phyloP scores from a whole-genome alignment of 148 eudicot species.

The Oxyria digyna region DNA sequence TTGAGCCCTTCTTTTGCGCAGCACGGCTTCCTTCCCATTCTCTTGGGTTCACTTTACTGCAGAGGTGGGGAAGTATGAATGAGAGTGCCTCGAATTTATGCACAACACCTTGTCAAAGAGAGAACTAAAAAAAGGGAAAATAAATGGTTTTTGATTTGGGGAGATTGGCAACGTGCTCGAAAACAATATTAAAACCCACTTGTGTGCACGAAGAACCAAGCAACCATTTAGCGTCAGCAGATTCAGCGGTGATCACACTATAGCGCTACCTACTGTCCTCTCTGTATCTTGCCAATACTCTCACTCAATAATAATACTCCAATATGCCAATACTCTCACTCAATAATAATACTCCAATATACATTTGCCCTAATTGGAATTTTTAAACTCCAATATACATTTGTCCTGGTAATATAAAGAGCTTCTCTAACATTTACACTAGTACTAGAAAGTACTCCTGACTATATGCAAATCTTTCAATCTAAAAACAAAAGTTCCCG shows the following conservation, averaged over 20 bases:
- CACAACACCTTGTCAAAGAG: background rate
- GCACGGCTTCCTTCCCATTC: slow-evolving; percentile 35
- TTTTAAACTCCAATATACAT: no score
- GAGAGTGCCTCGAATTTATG: background rate
- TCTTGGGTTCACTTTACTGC: background rate
- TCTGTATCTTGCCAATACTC: no score
- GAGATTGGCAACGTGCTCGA: slow-evolving; percentile 4
- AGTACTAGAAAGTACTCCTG: no score
- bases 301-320: no score
- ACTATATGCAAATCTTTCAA: no score
- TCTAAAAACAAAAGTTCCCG: no score
- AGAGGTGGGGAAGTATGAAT: no score
- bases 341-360: no score
- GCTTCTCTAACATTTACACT: no score
- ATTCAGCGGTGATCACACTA: background rate
- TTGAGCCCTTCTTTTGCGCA: slow-evolving; percentile 28
- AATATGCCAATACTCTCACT: no score
- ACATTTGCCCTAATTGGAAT: no score
- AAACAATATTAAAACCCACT: background rate
- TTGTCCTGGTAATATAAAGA: no score
- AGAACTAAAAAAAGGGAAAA: background rate
- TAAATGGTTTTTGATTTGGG: background rate
- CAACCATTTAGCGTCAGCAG: background rate
- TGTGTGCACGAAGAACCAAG: slow-evolving; percentile 6
- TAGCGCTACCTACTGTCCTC: background rate